These are phyloP conservation scores for Paulownia fortunei DNA, from an alignment of 257 asterid species.

Conservation along the genomic window DNA sequence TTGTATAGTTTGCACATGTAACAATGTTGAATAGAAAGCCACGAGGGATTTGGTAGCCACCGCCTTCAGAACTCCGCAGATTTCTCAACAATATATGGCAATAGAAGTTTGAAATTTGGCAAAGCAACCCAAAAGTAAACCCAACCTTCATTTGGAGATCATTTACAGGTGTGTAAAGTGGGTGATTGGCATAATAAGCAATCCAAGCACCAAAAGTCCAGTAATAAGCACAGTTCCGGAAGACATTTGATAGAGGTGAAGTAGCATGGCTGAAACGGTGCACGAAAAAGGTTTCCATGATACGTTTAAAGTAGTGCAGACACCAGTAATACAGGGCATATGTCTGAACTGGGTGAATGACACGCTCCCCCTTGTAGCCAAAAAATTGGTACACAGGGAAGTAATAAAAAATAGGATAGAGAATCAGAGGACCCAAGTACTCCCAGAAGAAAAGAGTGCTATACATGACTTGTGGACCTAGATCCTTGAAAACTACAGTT, in stretches of 20 bases:
- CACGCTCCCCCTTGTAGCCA: slow-evolving; percentile 75
- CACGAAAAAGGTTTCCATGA: slow-evolving; percentile 91
- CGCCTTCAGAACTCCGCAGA: slow-evolving; percentile 69
- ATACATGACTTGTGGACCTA: slow-evolving; percentile 89
- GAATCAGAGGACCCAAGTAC: slow-evolving; percentile 87
- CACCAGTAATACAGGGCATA: slow-evolving; percentile 95
- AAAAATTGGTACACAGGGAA: slow-evolving; percentile 65
- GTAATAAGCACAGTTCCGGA: slow-evolving; percentile 93
- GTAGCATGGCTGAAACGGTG: slow-evolving; percentile 99
- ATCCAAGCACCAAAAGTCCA: slow-evolving; percentile 92
- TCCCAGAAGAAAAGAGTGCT: slow-evolving; percentile 95
- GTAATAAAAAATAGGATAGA: slow-evolving; percentile 84
- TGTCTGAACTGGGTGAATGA: slow-evolving; percentile 80
- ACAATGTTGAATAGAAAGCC: slow-evolving; percentile 93
- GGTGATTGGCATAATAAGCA: slow-evolving; percentile 92
- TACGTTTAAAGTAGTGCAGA: slow-evolving; percentile 92
- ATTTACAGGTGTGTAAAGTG: slow-evolving; percentile 85
- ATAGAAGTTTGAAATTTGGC: slow-evolving; percentile 88
- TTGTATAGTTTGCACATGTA: slow-evolving; percentile 96
- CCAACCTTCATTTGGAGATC: slow-evolving; percentile 92
- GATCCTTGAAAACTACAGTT: slow-evolving; percentile 86
- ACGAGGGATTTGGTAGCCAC: slow-evolving; percentile 92
- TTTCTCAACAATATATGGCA: slow-evolving; percentile 91
- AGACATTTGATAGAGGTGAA: slow-evolving; percentile 90
- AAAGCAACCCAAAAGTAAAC: slow-evolving; percentile 75